Percentiles rank a stretch among this genome's conserved stretches.
Evolutionary conservation across 352 stramenopile species (phyloP).

Genomic region (Plasmopara halstedii): DNA sequence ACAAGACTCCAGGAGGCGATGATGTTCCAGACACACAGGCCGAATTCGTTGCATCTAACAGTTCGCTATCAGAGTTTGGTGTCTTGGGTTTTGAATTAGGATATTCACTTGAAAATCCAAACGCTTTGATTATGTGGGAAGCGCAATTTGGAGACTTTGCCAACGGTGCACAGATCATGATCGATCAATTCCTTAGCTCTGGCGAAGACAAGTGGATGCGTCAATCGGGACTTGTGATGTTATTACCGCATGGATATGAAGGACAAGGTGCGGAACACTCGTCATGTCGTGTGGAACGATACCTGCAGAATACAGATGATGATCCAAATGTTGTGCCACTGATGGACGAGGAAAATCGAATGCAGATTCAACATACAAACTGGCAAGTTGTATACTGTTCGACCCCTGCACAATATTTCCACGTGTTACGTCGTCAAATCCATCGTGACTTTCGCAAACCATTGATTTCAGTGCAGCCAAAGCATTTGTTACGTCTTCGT

Average conservation of each 20-base stretch:
- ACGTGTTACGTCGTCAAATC: constrained; percentile 87
- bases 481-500: constrained; percentile 93
- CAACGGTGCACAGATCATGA: constrained; percentile 96
- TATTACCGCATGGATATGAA: constrained; percentile 95
- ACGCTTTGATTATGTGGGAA: constrained; percentile 91
- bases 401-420: constrained; percentile 91
- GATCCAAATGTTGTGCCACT: constrained; percentile 91
- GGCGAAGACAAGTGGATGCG: constrained; percentile 97
- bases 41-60: constrained; percentile 91
- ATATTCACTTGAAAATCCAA: constrained; percentile 93
- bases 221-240: constrained; percentile 91
- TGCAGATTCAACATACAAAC: constrained; percentile 96
- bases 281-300: constrained; percentile 92
- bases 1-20: constrained; percentile 17
- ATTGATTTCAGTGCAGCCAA: constrained; percentile 93
- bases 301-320: constrained; percentile 92
- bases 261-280: constrained; percentile 95
- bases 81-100: constrained; percentile 95
- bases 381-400: constrained; percentile 97
- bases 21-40: constrained; percentile 73
- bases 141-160: constrained; percentile 97
- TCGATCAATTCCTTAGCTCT: constrained; percentile 95
- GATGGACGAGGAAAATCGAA: constrained; percentile 90
- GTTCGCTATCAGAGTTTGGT: constrained; percentile 92
- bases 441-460: constrained; percentile 97